Conservation (phyloP, 2,329 filamentous ascomycete species). For the Esteya vermicola region DNA sequence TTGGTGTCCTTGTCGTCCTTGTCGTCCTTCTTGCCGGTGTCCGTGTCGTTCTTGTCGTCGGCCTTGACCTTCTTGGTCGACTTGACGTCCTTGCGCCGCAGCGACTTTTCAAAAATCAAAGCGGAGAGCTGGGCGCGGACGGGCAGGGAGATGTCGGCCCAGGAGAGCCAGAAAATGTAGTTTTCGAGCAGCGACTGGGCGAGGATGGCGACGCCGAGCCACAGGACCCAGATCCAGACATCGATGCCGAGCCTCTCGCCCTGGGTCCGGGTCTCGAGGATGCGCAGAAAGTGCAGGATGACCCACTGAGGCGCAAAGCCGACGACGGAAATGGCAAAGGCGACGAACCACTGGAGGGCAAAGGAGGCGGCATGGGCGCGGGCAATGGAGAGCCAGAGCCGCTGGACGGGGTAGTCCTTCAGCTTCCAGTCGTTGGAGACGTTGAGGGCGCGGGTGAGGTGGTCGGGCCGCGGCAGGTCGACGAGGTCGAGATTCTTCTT, state of each 20-base stretch:
- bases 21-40: constrained; percentile 14
- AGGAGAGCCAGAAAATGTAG: constrained; percentile 53
- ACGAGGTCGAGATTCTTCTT: constrained; percentile 46
- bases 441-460: constrained; percentile 35
- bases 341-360: constrained; percentile 42
- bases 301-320: constrained; percentile 58
- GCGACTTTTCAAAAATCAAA: constrained; percentile 62
- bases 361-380: constrained; percentile 42
- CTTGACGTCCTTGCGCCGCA: constrained; percentile 66
- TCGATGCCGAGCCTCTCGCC: constrained; percentile 32
- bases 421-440: constrained; percentile 34
- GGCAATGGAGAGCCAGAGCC: constrained; percentile 47
- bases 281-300: constrained; percentile 49
- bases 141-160: constrained; percentile 47
- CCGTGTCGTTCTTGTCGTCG: constrained; percentile 15
- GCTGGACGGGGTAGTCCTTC: constrained; percentile 25
- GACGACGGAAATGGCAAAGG: constrained; percentile 37
- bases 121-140: constrained; percentile 56
- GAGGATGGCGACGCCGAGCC: constrained; percentile 46
- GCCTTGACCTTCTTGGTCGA: constrained; percentile 33
- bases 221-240: constrained; percentile 55
- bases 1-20: constrained; percentile 20
- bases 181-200: constrained; percentile 46
- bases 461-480: constrained; percentile 48
- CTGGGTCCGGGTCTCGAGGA: constrained; percentile 41